Base-by-base conservation (phyloP, 163 green algal genomes). In the Coccomyxa subellipsoidea region DNA sequence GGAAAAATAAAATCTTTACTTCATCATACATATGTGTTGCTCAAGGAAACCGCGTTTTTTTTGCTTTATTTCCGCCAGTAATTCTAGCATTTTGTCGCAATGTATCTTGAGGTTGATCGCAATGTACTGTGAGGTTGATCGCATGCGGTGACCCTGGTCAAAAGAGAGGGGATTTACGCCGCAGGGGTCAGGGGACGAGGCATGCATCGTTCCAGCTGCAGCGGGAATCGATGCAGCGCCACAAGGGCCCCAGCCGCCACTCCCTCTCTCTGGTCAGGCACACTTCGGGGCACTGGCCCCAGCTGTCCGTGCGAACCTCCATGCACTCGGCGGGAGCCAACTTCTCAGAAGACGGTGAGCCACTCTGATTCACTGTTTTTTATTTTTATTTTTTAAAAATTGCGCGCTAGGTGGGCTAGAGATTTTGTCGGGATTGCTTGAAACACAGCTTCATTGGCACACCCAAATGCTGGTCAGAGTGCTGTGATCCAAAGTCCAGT, bases 161-260 rank as follows among this genome's bases (percentile, higher is more conserved):
- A 73, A 21, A 34, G 0, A 36, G 31, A n/a, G 59, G 6, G 7
- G 59, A 6, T 73, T 32, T 73, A n/a, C 18, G 27, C 66, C 18
- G 7, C 66, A 73, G 66, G 66, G 66, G 66, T 34, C 66, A 73
- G 66, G 66, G 66, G 18, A 73, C 66, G 2, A 32, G 66, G 66
- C 66, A 73, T 36, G 66, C 66, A 73, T 73, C 66, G 2, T 73
- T 73, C 27, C 66, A 73, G 29, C 66, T 73, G n/a, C 66, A 73
- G 66, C 31, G 66, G 66, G 66, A 73, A 0, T 73, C 66, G n/a
- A 32, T 73, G 66, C 66, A 73, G 66, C 66, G 66, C 66, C n/a
- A 73, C 66, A 73, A 73, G 66, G n/a, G 66, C 7, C 1, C 4
- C 8, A 1, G 2, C n/a, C 27, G 66, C 21, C 27, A 73, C 29